Evolutionary conservation across 768 basidiomycete species (phyloP), one percentile per base, ranked within the genome.

Genomic region (Leccinum fibrillosum): DNA sequence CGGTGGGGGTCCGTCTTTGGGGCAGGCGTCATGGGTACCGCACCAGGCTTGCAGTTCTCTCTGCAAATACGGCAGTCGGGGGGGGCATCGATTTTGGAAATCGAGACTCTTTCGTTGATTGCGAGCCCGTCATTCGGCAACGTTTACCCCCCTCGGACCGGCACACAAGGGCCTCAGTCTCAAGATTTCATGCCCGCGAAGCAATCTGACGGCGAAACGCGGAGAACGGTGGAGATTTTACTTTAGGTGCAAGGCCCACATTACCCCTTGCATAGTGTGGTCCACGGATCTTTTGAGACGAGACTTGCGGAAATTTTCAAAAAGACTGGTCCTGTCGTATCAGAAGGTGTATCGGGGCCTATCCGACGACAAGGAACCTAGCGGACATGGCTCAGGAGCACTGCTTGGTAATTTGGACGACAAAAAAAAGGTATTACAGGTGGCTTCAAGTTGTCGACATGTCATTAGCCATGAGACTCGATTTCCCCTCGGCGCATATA

Each of bases 181-280:
- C 52, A 34, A 65, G 23, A 49, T 67, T 1, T 32, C 30, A 32
- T 68, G 48, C 28, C 35, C 2, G 57, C 57, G 7, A 56, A 53
- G 17, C 23, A 53, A 17, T 26, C 55, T 10, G 48, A 44, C n/a
- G 26, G 42, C 12, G 54, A 69, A 47, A 49, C 44, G n/a, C 59
- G 62, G 66, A 56, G 28, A 26, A 54, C 50, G 2, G 17, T 69
- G 44, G 57, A 61, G 47, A 55, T 63, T 72, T 54, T 55, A 58
- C 35, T 52, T 45, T 10, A 5, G 34, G 35, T 63, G 61, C 49
- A 59, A 58, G 25, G 63, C 66, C 1, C 8, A 47, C 9, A 58
- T 65, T 53, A 57, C 61, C 11, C 66, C 65, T 0, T 49, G 65
- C 25, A 39, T 70, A 35, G 56, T 72, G 2, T 67, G 21, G 49